phyloP scores from a whole-genome alignment of 192 early-diverging fungal species.

The Coemansia sp. region DNA sequence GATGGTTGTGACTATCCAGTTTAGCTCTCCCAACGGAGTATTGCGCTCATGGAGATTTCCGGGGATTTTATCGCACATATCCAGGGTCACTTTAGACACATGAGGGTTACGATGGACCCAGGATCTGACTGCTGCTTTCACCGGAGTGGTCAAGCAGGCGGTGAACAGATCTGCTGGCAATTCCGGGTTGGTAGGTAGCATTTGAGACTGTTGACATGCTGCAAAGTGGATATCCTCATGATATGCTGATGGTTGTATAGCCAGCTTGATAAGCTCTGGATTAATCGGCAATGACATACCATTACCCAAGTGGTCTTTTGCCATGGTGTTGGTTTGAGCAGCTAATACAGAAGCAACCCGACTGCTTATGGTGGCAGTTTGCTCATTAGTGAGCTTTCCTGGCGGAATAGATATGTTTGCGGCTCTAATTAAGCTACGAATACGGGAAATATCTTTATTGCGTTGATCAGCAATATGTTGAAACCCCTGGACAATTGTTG shows the following conservation, averaged over 20 bases:
- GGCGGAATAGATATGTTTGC: constrained; percentile 29
- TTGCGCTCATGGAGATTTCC: constrained; percentile 84
- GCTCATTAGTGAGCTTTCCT: constrained; percentile 7
- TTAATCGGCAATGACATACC: constrained; percentile 5
- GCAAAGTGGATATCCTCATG: constrained; percentile 91
- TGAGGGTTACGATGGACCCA: constrained; percentile 84
- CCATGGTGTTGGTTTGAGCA: background rate
- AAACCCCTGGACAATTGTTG: constrained; percentile 85
- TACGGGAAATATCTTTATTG: constrained; percentile 62
- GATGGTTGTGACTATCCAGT: constrained; percentile 99
- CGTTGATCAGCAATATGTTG: constrained; percentile 80
- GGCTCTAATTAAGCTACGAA: constrained; percentile 37
- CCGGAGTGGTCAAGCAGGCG: constrained; percentile 92
- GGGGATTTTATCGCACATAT: constrained; percentile 64
- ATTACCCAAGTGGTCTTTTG: background rate
- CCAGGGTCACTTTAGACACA: constrained; percentile 69
- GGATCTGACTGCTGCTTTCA: constrained; percentile 91
- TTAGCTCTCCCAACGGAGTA: constrained; percentile 94
- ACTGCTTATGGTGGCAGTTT: constrained; percentile 14
- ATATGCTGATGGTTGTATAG: constrained; percentile 37
- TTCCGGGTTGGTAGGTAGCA: constrained; percentile 88
- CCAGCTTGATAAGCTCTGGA: constrained; percentile 41
- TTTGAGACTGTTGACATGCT: constrained; percentile 80
- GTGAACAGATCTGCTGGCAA: constrained; percentile 98
- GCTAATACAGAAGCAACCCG: constrained; percentile 15